Conservation (phyloP, 148 eudicot species). For the Heliosperma pusillum region DNA sequence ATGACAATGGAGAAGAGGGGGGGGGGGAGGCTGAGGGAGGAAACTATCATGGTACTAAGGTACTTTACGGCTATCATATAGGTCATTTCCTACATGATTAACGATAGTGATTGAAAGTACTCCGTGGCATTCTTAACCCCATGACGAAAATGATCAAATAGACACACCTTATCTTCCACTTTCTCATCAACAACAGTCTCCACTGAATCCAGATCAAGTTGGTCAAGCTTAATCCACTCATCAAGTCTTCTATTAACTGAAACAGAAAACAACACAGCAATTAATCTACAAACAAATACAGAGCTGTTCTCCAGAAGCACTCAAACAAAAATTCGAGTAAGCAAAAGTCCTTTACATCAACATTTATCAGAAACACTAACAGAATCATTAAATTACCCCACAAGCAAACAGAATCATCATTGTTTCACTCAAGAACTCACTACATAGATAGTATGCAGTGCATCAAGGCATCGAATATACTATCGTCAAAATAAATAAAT, state of each 20-base stretch:
- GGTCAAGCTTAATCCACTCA: conserved; percentile 97
- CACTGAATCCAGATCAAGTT: conserved; percentile 92
- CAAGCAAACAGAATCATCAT: background rate
- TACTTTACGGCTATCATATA: background rate
- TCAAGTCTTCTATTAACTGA: conserved; percentile 97
- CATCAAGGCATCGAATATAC: too few species aligned
- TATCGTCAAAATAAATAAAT: too few species aligned
- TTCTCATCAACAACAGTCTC: conserved; percentile 94
- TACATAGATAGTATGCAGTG: too few species aligned
- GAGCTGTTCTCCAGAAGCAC: background rate
- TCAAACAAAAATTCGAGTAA: background rate
- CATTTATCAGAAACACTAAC: background rate
- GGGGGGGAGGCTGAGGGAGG: background rate
- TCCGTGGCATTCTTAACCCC: background rate
- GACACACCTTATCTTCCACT: conserved; percentile 92
- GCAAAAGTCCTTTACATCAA: background rate
- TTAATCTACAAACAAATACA: background rate
- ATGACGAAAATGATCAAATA: conserved; percentile 4
- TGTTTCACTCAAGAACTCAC: background rate
- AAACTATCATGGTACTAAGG: background rate
- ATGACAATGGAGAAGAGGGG: background rate
- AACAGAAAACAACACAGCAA: conserved; percentile 2
- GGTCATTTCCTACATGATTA: background rate
- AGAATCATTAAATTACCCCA: background rate
- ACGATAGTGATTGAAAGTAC: background rate